A percentile compares a stretch with the other conserved stretches of the same genome.
These are phyloP conservation scores for Chaetomium fimeti DNA, from an alignment of 495 filamentous ascomycete species.

Conservation along the genomic window DNA sequence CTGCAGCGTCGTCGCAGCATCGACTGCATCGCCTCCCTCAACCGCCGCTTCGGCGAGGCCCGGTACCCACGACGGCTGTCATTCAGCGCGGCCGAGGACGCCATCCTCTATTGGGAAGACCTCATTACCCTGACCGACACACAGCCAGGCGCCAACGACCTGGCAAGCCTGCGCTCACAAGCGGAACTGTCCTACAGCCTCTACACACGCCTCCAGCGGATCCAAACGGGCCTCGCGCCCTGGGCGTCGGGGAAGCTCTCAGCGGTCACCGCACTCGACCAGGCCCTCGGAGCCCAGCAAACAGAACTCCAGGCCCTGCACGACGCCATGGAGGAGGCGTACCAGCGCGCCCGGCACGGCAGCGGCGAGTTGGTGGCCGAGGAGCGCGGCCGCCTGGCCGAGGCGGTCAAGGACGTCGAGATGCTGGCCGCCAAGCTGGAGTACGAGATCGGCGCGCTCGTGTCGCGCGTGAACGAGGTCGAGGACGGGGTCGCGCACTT, in stretches of 20 bases:
- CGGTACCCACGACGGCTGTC: constrained; percentile 80
- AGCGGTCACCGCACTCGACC: constrained; percentile 62
- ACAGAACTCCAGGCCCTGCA: constrained; percentile 67
- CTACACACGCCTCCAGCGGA: constrained; percentile 47
- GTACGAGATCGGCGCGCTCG: constrained; percentile 82
- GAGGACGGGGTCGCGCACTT: constrained; percentile 81
- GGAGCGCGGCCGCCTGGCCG: constrained; percentile 65
- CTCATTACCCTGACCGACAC: constrained; percentile 45
- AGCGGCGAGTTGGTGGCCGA: constrained; percentile 65
- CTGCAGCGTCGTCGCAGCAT: constrained; percentile 53
- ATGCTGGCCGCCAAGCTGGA: constrained; percentile 82
- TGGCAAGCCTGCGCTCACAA: constrained; percentile 20
- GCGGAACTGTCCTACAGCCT: constrained; percentile 63
- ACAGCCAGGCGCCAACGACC: constrained; percentile 36
- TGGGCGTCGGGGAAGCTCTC: constrained; percentile 69
- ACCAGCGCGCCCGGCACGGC: constrained; percentile 60
- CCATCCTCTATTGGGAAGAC: constrained; percentile 69
- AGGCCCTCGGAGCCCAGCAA: constrained; percentile 57
- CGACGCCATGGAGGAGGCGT: constrained; percentile 63
- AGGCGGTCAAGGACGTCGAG: constrained; percentile 79
- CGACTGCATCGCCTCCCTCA: constrained; percentile 37
- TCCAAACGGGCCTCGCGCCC: constrained; percentile 53
- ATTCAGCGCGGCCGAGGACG: constrained; percentile 87
- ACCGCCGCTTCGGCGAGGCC: constrained; percentile 48
- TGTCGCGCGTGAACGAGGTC: constrained; percentile 81